Conservation (phyloP, 1,284 basidiomycete genomes). For the Ustilago tritici region DNA sequence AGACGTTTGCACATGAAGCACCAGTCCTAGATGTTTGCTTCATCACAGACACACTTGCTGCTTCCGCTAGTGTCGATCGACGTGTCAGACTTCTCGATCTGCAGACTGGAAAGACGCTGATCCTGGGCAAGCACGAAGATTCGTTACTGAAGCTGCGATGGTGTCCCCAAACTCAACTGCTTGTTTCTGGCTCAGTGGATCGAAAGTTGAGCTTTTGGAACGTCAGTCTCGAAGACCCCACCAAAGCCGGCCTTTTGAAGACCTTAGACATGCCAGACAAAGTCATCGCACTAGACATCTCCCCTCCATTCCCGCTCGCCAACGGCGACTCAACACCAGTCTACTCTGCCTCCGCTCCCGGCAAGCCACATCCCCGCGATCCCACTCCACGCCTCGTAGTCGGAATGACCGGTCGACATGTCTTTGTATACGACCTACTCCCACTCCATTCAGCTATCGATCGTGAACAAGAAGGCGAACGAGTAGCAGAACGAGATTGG, state of each 20-base stretch:
- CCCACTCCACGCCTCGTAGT: slow-evolving; percentile 58
- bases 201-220: slow-evolving; percentile 58
- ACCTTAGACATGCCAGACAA: slow-evolving; percentile 59
- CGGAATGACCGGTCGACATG: slow-evolving; percentile 56
- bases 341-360: slow-evolving; percentile 12
- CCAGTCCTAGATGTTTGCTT: slow-evolving; percentile 67
- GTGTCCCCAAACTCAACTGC: slow-evolving; percentile 41
- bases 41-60: slow-evolving; percentile 54
- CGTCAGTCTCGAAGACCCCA: slow-evolving; percentile 11
- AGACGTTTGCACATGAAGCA: slow-evolving; percentile 62
- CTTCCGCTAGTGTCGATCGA: slow-evolving; percentile 61
- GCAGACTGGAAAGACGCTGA: slow-evolving; percentile 45
- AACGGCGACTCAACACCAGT: neutral
- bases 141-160: slow-evolving; percentile 58
- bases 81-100: slow-evolving; percentile 62
- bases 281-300: slow-evolving; percentile 64
- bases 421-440: slow-evolving; percentile 58
- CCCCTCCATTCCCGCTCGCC: slow-evolving; percentile 27
- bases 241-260: slow-evolving; percentile 27
- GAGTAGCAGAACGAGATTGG: slow-evolving; percentile 37
- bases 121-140: slow-evolving; percentile 64
- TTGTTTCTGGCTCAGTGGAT: slow-evolving; percentile 57
- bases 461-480: slow-evolving; percentile 13
- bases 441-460: slow-evolving; percentile 46
- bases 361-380: slow-evolving; percentile 15